These are phyloP conservation scores for Trypanosoma avium DNA, from an alignment of 208 protist species.

Conservation along the genomic window DNA sequence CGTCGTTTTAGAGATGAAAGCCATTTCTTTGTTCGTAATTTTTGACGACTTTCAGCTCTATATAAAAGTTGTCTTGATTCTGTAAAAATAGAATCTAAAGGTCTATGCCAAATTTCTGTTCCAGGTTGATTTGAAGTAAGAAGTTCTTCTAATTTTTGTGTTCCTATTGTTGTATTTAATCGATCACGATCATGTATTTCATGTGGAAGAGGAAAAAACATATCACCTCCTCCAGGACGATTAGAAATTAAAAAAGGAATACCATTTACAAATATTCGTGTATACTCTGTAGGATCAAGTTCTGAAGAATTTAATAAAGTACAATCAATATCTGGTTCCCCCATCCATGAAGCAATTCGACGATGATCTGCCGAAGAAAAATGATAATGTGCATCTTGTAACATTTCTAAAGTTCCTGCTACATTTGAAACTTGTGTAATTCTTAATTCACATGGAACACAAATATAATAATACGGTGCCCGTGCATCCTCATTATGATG, in stretches of 20 bases:
- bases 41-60: not conserved
- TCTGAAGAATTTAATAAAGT: conserved; percentile 48
- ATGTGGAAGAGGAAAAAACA: conserved; percentile 84
- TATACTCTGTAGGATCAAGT: conserved; percentile 42
- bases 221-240: conserved; percentile 75
- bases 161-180: conserved; percentile 1
- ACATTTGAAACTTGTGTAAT: conserved; percentile 42
- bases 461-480: conserved; percentile 82
- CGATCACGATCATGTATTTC: conserved; percentile 39
- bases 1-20: not conserved
- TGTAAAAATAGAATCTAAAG: conserved; percentile 21
- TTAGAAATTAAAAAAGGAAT: conserved; percentile 68
- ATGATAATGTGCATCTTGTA: conserved; percentile 87
- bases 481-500: conserved; percentile 27
- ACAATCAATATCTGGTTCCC: conserved; percentile 64
- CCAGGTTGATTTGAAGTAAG: no score
- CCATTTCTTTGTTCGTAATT: not conserved
- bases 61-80: conserved; percentile 21
- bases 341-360: conserved; percentile 67
- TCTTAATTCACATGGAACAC: conserved; percentile 75
- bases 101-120: conserved; percentile 26
- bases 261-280: conserved; percentile 78
- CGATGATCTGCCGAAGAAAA: conserved; percentile 76
- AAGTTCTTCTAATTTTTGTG: no score
- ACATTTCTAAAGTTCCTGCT: conserved; percentile 46